Evolutionary conservation across 768 basidiomycete genomes (phyloP).

Genomic region (Pisolithus sp.): DNA sequence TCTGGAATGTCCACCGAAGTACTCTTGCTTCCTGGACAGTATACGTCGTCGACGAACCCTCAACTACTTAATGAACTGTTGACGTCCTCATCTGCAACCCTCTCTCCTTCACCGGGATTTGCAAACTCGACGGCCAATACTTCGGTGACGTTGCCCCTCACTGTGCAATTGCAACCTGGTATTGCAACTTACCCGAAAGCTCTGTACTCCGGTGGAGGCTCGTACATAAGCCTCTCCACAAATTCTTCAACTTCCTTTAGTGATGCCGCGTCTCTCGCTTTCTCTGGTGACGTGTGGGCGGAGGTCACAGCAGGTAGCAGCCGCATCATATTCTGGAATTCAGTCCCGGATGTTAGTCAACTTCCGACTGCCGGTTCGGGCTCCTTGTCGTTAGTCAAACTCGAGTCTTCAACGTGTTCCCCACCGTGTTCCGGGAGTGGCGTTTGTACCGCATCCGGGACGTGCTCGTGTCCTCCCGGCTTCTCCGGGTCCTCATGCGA

Average conservation of each 20-base stretch:
- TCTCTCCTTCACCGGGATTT: slow-evolving; percentile 60
- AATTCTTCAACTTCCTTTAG: slow-evolving; percentile 47
- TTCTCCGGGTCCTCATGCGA: slow-evolving; percentile 81
- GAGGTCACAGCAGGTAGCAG: slow-evolving; percentile 52
- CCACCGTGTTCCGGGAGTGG: slow-evolving; percentile 70
- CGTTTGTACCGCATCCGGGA: slow-evolving; percentile 62
- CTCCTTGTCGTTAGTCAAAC: slow-evolving; percentile 55
- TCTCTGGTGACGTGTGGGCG: slow-evolving; percentile 67
- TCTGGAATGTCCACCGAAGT: slow-evolving; percentile 46
- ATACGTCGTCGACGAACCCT: slow-evolving; percentile 64
- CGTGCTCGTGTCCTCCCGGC: slow-evolving; percentile 65
- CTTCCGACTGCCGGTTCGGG: slow-evolving; percentile 46
- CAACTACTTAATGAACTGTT: slow-evolving; percentile 63
- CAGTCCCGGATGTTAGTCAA: slow-evolving; percentile 68
- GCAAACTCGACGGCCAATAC: slow-evolving; percentile 40
- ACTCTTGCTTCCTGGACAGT: slow-evolving; percentile 72
- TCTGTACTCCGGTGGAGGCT: slow-evolving; percentile 59
- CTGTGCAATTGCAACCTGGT: slow-evolving; percentile 60
- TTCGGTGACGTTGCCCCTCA: slow-evolving; percentile 57
- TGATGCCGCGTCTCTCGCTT: slow-evolving; percentile 50
- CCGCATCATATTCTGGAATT: slow-evolving; percentile 72
- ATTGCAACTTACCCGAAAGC: slow-evolving; percentile 57
- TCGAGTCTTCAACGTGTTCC: slow-evolving; percentile 71
- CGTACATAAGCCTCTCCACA: slow-evolving; percentile 46
- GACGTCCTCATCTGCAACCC: slow-evolving; percentile 55